phyloP scores from a whole-genome alignment of 2,329 filamentous ascomycete species.

The Metarhizium rileyi region DNA sequence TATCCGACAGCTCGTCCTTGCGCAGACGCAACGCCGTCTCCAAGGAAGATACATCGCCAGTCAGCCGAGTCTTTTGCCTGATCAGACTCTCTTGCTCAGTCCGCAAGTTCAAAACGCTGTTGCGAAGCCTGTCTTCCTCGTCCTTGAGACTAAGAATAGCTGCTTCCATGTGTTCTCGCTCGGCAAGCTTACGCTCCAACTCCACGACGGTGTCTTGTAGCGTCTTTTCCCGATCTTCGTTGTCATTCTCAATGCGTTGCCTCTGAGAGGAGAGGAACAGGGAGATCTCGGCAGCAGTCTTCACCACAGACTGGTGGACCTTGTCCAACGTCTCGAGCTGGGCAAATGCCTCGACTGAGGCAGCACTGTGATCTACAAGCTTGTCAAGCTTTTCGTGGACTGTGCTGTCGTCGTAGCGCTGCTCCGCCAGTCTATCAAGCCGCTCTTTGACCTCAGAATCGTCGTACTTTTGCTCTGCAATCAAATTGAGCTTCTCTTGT shows the following conservation, averaged over 20 bases:
- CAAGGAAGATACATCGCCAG: constrained; percentile 79
- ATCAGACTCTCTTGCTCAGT: constrained; percentile 66
- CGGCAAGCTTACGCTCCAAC: constrained; percentile 64
- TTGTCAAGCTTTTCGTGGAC: constrained; percentile 30
- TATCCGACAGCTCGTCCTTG: constrained; percentile 80
- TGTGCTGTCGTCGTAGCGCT: constrained; percentile 19
- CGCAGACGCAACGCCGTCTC: constrained; percentile 85
- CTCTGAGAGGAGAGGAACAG: constrained; percentile 72
- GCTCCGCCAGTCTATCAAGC: constrained; percentile 32
- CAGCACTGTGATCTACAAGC: constrained; percentile 53
- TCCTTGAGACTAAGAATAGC: constrained; percentile 41
- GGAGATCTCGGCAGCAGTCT: constrained; percentile 74
- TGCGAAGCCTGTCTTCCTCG: constrained; percentile 44
- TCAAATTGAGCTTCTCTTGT: constrained; percentile 20
- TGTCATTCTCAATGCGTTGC: constrained; percentile 63
- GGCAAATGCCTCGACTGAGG: constrained; percentile 58
- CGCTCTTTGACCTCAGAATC: constrained; percentile 36
- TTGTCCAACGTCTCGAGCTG: constrained; percentile 78
- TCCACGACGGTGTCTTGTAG: constrained; percentile 70
- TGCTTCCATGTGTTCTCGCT: constrained; percentile 52
- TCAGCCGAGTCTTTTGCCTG: constrained; percentile 68
- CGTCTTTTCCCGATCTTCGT: constrained; percentile 68
- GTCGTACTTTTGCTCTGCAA: constrained; percentile 47
- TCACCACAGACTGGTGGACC: constrained; percentile 79
- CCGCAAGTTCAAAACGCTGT: constrained; percentile 48